These are phyloP conservation scores for Glycine tomentella DNA, from an alignment of 306 rosid species.

Conservation along the genomic window DNA sequence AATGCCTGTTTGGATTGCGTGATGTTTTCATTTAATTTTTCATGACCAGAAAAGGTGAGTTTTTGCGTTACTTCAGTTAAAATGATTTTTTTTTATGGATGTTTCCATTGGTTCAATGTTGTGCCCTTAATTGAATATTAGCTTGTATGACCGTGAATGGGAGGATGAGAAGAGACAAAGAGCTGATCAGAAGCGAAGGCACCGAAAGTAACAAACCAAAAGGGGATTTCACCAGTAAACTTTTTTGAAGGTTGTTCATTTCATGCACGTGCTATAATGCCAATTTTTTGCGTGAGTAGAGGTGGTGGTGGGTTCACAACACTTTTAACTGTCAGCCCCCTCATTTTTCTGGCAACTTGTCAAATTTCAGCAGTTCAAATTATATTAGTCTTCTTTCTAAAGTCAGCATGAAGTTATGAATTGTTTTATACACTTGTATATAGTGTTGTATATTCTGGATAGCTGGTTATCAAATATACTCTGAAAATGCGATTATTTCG, in stretches of 20 bases:
- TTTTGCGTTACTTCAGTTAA: constrained; percentile 2
- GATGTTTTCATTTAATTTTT: constrained; percentile 32
- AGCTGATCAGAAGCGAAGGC: constrained; percentile 94
- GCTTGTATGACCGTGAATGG: constrained; percentile 90
- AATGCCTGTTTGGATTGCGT: constrained; percentile 27
- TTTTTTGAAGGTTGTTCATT: constrained; percentile 10
- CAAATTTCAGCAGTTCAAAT: constrained; percentile 45
- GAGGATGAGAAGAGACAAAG: constrained; percentile 96
- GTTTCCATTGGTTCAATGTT: not conserved
- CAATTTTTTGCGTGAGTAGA: constrained; percentile 33
- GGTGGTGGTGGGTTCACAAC: constrained; percentile 41
- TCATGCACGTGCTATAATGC: constrained; percentile 37
- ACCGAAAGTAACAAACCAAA: constrained; percentile 64
- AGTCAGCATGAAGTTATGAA: constrained; percentile 39
- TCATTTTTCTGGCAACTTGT: constrained; percentile 29
- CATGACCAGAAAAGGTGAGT: not conserved
- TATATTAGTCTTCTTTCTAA: constrained; percentile 31
- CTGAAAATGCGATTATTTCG: constrained; percentile 38
- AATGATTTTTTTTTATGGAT: constrained; percentile 13
- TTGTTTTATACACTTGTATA: constrained; percentile 52
- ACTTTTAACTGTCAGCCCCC: constrained; percentile 40
- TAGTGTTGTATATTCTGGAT: constrained; percentile 61
- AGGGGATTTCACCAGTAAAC: constrained; percentile 18
- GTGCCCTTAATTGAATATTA: constrained; percentile 66
- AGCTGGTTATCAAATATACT: constrained; percentile 35